Base-by-base conservation (phyloP, 768 basidiomycete species). In the Kwoniella mangroviensis region DNA sequence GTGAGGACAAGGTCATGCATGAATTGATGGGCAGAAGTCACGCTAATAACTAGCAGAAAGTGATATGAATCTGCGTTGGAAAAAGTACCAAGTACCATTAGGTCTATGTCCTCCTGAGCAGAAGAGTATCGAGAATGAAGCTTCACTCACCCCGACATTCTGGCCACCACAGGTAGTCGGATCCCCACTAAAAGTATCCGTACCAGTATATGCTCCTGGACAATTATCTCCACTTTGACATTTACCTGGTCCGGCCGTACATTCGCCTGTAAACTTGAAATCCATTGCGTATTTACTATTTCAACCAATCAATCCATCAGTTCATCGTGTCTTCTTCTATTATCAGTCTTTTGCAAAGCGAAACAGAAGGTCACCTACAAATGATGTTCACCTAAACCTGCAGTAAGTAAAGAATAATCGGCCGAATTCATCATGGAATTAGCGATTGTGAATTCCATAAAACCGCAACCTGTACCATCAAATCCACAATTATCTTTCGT, bases 391-490 rank as follows among this genome's bases (percentile, higher is more conserved):
- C 72, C 69, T 22, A 64, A 53, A 19, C 22, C 43, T 1, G 63
- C 40, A 51, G 49, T 54, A 4, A 67, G 65, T 7, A 70, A 43
- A 1, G 68, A 70, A 43, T 73, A 73, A 21, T 73, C 69, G 2
- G 60, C 64, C 12, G 68, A 42, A 28, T 67, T 73, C 60, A 15
- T 26, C 12, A 26, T 34, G 13, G 56, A 57, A 34, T 57, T 57
- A 15, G 26, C 22, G 15, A 57, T 10, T 3, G 56, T 28, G 61
- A 73, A 73, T 42, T 73, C 72, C 42, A 70, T 69, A 26, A 64
- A 63, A 2, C 60, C 72, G 42, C 72, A 73, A 24, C 70, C 70
- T 64, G 70, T 54, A 6, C 72, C 72, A 42, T 26, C 24, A 55
- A 49, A 49, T 34, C 26, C 41, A 54, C 68, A 69, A 55, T 65